phyloP scores from a whole-genome alignment of 257 asterid species.

The Rauvolfia tetraphylla region DNA sequence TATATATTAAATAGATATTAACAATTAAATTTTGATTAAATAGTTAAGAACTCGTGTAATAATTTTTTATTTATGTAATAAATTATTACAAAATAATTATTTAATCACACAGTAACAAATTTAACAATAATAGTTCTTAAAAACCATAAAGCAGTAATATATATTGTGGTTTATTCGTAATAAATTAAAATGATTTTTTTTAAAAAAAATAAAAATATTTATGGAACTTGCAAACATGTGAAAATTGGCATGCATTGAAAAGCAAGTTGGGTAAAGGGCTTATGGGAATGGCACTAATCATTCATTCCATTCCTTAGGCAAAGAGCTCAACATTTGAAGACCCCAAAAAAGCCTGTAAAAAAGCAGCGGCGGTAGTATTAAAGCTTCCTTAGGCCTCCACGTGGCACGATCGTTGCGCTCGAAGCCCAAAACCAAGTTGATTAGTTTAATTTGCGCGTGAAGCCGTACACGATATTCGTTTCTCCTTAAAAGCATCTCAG shows the following conservation, averaged over 20 bases:
- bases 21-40: too few relatives aligned
- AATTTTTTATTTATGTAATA: too few relatives aligned
- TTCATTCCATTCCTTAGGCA: conserved; percentile 5
- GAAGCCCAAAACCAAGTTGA: neutral
- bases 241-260: conserved; percentile 17
- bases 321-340: conserved; percentile 12
- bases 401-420: conserved; percentile 9
- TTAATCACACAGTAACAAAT: too few relatives aligned
- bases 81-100: too few relatives aligned
- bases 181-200: neutral
- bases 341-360: conserved; percentile 19
- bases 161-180: too few relatives aligned
- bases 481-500: conserved; percentile 51
- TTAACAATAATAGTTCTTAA: too few relatives aligned
- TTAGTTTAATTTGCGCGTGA: conserved; percentile 32
- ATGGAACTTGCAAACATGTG: neutral
- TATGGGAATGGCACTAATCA: conserved; percentile 18
- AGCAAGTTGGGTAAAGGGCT: neutral
- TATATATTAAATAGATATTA: too few relatives aligned
- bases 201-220: neutral
- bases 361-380: conserved; percentile 10
- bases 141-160: too few relatives aligned
- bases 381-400: conserved; percentile 27
- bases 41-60: too few relatives aligned
- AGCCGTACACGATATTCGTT: conserved; percentile 23